Evolutionary conservation across 352 stramenopile genomes (phyloP).

Genomic region (Blastocystis sp.): DNA sequence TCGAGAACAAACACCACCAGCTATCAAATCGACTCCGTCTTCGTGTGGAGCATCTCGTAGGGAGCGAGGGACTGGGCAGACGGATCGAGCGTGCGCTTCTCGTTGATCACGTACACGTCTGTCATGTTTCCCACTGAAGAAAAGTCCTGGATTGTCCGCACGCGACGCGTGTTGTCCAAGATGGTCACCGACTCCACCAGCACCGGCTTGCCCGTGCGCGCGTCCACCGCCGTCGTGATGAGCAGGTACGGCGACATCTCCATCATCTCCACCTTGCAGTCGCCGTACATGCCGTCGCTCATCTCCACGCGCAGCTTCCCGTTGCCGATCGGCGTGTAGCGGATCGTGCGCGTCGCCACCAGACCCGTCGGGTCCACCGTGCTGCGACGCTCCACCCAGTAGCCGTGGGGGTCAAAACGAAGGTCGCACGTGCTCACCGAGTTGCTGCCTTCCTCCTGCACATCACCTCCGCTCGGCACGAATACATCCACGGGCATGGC

Average conservation of each 20-base stretch:
- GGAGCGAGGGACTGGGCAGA: not conserved
- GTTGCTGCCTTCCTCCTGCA: not conserved
- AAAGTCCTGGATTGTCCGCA: slow-evolving; percentile 74
- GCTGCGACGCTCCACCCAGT: slow-evolving; percentile 69
- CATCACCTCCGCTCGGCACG: not conserved
- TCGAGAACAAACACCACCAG: too few species aligned
- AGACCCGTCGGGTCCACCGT: slow-evolving; percentile 42
- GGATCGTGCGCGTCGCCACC: slow-evolving; percentile 29
- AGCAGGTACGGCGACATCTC: slow-evolving; percentile 70
- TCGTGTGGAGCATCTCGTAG: slow-evolving; percentile 22
- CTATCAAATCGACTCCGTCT: slow-evolving; percentile 16
- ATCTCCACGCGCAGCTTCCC: slow-evolving; percentile 69
- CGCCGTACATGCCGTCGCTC: slow-evolving; percentile 23
- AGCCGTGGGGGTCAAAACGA: slow-evolving; percentile 44
- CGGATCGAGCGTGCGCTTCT: slow-evolving; percentile 49
- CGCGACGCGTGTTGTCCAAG: slow-evolving; percentile 51
- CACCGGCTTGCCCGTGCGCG: slow-evolving; percentile 67
- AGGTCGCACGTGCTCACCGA: slow-evolving; percentile 26
- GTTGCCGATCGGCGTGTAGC: slow-evolving; percentile 67
- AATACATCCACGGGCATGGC: slow-evolving; percentile 1
- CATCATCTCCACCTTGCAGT: slow-evolving; percentile 45
- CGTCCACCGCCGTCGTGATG: slow-evolving; percentile 57
- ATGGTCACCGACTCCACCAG: slow-evolving; percentile 75
- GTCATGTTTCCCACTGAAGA: slow-evolving; percentile 28
- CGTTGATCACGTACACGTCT: slow-evolving; percentile 69